phyloP scores from a whole-genome alignment of 306 rosid genomes.

The Coriaria nepalensis region DNA sequence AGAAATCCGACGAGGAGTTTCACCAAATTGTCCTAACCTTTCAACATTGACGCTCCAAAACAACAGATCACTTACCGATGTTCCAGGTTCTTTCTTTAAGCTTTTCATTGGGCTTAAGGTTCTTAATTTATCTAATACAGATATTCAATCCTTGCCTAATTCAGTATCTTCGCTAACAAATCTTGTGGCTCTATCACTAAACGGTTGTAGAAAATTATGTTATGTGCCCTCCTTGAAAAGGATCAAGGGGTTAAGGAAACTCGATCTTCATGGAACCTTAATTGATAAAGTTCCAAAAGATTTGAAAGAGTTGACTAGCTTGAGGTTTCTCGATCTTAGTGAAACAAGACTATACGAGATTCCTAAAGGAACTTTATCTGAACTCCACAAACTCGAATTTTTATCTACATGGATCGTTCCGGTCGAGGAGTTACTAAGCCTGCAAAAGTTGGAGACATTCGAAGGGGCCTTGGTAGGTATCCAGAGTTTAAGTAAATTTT shows the following conservation, averaged over 20 bases:
- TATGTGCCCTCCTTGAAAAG: no score
- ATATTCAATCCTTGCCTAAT: not conserved
- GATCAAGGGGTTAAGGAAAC: not conserved
- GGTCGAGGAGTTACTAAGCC: no score
- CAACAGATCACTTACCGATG: not conserved
- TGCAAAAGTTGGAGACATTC: no score
- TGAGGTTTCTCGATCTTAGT: not conserved
- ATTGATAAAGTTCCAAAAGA: not conserved
- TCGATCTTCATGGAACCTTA: not conserved
- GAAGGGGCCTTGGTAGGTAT: no score
- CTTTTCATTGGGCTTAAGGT: not conserved
- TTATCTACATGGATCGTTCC: no score
- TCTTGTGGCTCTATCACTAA: slow-evolving; percentile 1
- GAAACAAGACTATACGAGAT: no score
- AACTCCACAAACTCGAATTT: no score
- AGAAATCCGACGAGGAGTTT: not conserved
- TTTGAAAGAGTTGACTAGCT: slow-evolving; percentile 1
- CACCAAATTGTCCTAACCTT: not conserved
- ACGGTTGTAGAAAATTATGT: not conserved
- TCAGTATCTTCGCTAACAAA: not conserved
- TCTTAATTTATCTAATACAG: slow-evolving; percentile 3
- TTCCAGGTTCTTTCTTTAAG: slow-evolving; percentile 8
- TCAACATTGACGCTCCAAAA: not conserved
- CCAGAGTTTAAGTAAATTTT: no score
- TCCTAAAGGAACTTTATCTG: no score